phyloP scores from a whole-genome alignment of 176 grass and related monocot genomes.

The Pontederia paniculata region DNA sequence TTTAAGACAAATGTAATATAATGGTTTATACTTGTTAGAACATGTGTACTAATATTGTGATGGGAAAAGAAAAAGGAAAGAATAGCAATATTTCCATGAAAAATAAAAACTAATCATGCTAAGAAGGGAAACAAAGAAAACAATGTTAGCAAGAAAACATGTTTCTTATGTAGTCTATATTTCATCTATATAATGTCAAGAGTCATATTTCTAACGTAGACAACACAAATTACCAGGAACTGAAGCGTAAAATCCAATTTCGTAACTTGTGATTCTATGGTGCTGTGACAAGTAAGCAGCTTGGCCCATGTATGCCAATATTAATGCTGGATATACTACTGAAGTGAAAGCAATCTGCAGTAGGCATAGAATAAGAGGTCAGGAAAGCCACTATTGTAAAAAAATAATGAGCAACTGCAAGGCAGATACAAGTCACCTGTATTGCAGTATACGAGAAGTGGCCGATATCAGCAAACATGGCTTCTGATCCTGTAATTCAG shows the following conservation, averaged over 20 bases:
- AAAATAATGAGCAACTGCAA: background rate
- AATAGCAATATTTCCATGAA: too few relatives aligned
- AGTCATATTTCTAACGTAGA: background rate
- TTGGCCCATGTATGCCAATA: constrained; percentile 99
- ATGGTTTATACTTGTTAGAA: background rate
- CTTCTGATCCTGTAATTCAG: constrained; percentile 65
- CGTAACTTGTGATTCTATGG: constrained; percentile 59
- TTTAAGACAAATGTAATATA: background rate
- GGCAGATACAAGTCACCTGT: constrained; percentile 43
- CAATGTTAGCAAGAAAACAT: too few relatives aligned
- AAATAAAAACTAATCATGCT: too few relatives aligned
- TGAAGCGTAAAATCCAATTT: constrained; percentile 93
- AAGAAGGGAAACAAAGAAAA: too few relatives aligned
- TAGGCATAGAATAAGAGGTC: background rate
- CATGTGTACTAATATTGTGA: too few relatives aligned
- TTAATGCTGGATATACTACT: constrained; percentile 80
- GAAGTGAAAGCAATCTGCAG: constrained; percentile 83
- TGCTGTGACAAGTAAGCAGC: constrained; percentile 90
- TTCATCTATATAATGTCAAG: too few relatives aligned
- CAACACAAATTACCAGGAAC: constrained; percentile 54
- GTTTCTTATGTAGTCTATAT: too few relatives aligned
- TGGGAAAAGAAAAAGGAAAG: too few relatives aligned
- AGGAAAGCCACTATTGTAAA: constrained; percentile 12
- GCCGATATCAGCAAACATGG: constrained; percentile 98
- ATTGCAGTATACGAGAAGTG: constrained; percentile 97